Evolutionary conservation across 495 filamentous ascomycete species (phyloP).

Genomic region (Penicillium simplicissimum): DNA sequence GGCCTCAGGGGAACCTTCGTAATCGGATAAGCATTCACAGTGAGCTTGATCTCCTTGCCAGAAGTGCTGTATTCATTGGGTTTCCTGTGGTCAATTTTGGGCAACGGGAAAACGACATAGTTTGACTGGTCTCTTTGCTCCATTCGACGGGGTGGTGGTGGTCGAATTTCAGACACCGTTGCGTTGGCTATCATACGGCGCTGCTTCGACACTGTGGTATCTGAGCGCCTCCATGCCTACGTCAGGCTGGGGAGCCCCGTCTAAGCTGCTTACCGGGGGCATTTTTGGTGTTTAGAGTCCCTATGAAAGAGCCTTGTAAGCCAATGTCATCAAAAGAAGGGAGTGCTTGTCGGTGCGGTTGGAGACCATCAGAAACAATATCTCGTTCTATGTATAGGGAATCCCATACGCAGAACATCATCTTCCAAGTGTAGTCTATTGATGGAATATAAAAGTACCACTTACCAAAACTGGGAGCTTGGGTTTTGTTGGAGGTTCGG

Average conservation of each 20-base stretch:
- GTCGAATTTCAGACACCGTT: not conserved
- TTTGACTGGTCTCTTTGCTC: not conserved
- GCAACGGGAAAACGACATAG: not conserved
- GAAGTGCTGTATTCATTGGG: slow-evolving; percentile 49
- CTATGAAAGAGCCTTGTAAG: not conserved
- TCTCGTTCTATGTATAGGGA: too few species aligned
- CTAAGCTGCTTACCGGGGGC: not conserved
- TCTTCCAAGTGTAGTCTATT: too few species aligned
- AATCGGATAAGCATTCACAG: slow-evolving; percentile 77
- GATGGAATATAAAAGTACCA: too few species aligned
- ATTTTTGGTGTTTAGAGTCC: not conserved
- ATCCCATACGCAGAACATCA: too few species aligned
- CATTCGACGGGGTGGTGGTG: not conserved
- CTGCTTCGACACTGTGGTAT: not conserved
- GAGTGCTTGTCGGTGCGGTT: too few species aligned
- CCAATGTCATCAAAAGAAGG: too few species aligned
- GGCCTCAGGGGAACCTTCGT: slow-evolving; percentile 47
- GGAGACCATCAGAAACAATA: too few species aligned
- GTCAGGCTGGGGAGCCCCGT: not conserved
- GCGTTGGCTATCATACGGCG: not conserved
- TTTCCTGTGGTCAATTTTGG: not conserved
- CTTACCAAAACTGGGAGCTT: too few species aligned
- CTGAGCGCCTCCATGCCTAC: not conserved
- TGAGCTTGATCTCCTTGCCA: slow-evolving; percentile 59
- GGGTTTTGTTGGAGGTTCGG: too few species aligned